Evolutionary conservation across 1,284 basidiomycete genomes (phyloP).

Genomic region (Hymenochaete sp.): DNA sequence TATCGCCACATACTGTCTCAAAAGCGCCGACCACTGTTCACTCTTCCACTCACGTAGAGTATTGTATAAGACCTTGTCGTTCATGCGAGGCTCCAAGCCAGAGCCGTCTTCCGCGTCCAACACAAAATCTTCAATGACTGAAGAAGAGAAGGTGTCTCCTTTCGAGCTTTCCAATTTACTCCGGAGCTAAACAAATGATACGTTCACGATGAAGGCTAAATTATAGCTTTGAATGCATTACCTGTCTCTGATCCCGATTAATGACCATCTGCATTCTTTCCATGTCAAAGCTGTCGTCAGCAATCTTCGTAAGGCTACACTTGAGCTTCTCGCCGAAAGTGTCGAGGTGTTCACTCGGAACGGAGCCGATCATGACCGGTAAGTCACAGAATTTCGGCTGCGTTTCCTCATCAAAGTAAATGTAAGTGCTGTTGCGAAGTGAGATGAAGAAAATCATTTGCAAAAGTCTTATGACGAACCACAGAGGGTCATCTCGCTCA

Average conservation of each 20-base stretch:
- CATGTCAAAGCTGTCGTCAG: conserved; percentile 82
- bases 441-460: conserved; percentile 21
- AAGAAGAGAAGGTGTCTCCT: conserved; percentile 65
- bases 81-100: conserved; percentile 65
- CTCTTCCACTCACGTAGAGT: conserved; percentile 64
- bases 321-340: conserved; percentile 65
- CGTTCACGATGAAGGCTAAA: too few species aligned
- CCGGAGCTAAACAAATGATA: conserved; percentile 47
- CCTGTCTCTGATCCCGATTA: conserved; percentile 81
- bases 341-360: conserved; percentile 75
- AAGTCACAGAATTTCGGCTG: conserved; percentile 72
- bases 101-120: conserved; percentile 83
- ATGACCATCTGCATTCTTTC: conserved; percentile 84
- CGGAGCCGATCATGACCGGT: conserved; percentile 74
- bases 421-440: conserved; percentile 53
- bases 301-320: conserved; percentile 65
- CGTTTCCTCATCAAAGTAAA: conserved; percentile 76
- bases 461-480: conserved; percentile 39
- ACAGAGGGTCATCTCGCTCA: conserved; percentile 86
- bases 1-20: conserved; percentile 51
- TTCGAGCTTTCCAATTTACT: conserved; percentile 70
- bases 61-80: conserved; percentile 73
- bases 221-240: conserved; percentile 26
- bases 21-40: conserved; percentile 72
- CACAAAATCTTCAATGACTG: conserved; percentile 79